Base-by-base conservation (phyloP, 2,329 filamentous ascomycete species). In the Escovopsis weberi region DNA sequence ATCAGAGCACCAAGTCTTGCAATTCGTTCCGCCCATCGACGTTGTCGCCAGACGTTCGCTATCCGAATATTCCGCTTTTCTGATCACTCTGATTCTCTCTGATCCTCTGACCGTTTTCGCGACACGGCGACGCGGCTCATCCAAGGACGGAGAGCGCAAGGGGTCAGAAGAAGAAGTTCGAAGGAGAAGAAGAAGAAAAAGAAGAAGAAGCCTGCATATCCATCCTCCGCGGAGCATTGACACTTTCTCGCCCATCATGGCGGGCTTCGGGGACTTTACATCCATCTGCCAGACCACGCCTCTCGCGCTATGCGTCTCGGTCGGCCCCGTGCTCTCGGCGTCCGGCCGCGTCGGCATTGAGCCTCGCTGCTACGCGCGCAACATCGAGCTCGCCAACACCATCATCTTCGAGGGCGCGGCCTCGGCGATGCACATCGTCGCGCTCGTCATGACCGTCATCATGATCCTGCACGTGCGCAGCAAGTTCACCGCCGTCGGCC, bases 381-480 rank as follows among this genome's bases (percentile, higher is more conserved):
- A 91, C 55, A 89, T 98, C 62, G 88, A 95, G 64, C 65, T 96
- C 51, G 91, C 88, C 52, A 98, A 98, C 67, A 98, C 91, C 35
- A 89, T 96, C 66, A 98, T 98, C 57, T 98, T 98, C 61, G 80
- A 96, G 65, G 85, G 81, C 57, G 91, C 88, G 26, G 80, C 87
- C 19, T 85, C 85, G 48, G 87, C 89, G 57, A 85, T 91, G 66
- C 91, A 98, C 63, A 96, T 98, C 51, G 68, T 83, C 44, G 85
- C 89, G 12, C 69, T 98, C 46, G 69, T 80, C 53, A 95, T 98
- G 89, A 93, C 87, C 4, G 83, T 89, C 8, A 82, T 94, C 55
- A 98, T 98, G 91, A 87, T 98, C 48, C 72, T 98, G 50, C 91
- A 98, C 62, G 85, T 98, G 48, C 78, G 91, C 54, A 89, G 85